phyloP scores from a whole-genome alignment of 2,329 filamentous ascomycete species.

The Alternaria novae-zelandiae region DNA sequence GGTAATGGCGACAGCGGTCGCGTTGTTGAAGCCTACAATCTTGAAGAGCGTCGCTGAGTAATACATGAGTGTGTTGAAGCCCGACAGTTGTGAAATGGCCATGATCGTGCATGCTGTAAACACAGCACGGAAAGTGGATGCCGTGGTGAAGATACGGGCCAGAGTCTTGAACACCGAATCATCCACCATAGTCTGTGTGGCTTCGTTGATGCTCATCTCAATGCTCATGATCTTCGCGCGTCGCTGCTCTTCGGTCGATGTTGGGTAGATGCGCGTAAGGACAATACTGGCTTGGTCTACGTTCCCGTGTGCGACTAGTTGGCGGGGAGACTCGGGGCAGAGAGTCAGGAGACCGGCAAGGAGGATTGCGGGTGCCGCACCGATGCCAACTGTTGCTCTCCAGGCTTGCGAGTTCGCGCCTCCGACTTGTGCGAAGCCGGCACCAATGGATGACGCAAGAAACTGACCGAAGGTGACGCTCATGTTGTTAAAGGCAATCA shows the following conservation, averaged over 20 bases:
- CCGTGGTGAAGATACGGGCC: constrained; percentile 41
- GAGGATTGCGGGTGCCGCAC: constrained; percentile 45
- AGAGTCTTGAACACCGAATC: constrained; percentile 43
- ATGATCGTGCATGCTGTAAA: constrained; percentile 47
- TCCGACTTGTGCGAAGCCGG: constrained; percentile 46
- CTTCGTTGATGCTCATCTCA: constrained; percentile 42
- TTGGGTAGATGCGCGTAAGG: constrained; percentile 44
- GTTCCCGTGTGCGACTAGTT: constrained; percentile 46
- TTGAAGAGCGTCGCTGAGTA: constrained; percentile 55
- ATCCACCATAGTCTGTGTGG: constrained; percentile 37
- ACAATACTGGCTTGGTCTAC: constrained; percentile 40
- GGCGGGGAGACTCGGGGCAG: constrained; percentile 48
- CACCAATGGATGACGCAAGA: constrained; percentile 40
- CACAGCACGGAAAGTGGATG: constrained; percentile 43
- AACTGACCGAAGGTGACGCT: constrained; percentile 41
- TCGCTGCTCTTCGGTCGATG: constrained; percentile 33
- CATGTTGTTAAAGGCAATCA: constrained; percentile 49
- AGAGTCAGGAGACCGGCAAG: constrained; percentile 42
- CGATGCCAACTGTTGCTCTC: constrained; percentile 48
- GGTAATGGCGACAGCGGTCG: constrained; percentile 78
- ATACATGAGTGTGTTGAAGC: constrained; percentile 84
- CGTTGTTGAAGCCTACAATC: constrained; percentile 76
- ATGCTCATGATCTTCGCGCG: constrained; percentile 35
- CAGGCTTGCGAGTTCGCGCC: constrained; percentile 37
- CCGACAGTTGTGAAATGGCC: constrained; percentile 45